Percentiles rank a stretch among this genome's conserved stretches.
These are phyloP conservation scores for Inosperma sp. DNA, from an alignment of 768 basidiomycete species.

Conservation along the genomic window DNA sequence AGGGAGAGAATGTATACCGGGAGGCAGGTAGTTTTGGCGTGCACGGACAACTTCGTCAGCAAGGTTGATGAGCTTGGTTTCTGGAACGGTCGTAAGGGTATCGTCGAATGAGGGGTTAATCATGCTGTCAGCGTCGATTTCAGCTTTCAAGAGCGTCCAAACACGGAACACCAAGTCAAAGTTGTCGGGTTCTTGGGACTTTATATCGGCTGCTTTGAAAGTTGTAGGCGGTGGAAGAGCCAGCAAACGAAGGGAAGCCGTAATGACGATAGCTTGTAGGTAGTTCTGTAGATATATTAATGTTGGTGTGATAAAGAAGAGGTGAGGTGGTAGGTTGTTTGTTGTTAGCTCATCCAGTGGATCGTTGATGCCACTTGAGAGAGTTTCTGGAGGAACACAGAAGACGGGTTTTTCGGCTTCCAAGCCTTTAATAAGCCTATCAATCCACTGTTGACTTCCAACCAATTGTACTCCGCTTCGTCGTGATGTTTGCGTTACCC, in stretches of 20 bases:
- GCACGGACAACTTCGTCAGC: constrained; percentile 70
- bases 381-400: constrained; percentile 23
- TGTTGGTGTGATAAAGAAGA: constrained; percentile 54
- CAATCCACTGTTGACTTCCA: constrained; percentile 38
- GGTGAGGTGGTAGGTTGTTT: constrained; percentile 59
- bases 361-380: constrained; percentile 4
- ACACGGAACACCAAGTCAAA: constrained; percentile 52
- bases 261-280: constrained; percentile 64
- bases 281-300: constrained; percentile 62
- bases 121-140: constrained; percentile 40
- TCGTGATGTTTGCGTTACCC: constrained; percentile 24
- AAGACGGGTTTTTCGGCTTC: constrained; percentile 36
- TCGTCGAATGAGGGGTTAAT: constrained; percentile 1
- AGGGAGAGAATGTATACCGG: background rate
- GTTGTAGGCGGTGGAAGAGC: constrained; percentile 36
- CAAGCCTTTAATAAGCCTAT: constrained; percentile 44
- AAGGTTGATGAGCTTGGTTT: constrained; percentile 60
- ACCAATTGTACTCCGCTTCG: background rate
- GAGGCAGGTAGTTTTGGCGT: constrained; percentile 28
- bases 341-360: background rate
- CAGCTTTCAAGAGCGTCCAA: constrained; percentile 59
- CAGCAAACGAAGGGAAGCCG: constrained; percentile 56
- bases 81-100: constrained; percentile 11
- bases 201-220: constrained; percentile 7
- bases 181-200: constrained; percentile 3